Evolutionary conservation across 805 yeast genomes (phyloP).

Genomic region (Lachancea dasiensis): DNA sequence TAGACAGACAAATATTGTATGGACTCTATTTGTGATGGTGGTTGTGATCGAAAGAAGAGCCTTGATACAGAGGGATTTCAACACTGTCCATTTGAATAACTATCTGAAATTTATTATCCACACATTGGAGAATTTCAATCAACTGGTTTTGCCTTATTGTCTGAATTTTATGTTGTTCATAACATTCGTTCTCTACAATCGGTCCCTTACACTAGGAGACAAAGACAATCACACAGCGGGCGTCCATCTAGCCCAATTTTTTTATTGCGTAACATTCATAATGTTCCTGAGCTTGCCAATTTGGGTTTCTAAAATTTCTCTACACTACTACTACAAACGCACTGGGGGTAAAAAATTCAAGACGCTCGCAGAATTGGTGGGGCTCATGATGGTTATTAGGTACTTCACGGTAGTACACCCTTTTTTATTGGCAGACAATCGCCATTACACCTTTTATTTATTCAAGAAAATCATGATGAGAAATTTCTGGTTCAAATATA

Average conservation of each 20-base stretch:
- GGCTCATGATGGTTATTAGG: constrained; percentile 44
- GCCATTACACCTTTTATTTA: constrained; percentile 88
- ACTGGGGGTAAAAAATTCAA: constrained; percentile 26
- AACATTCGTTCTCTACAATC: constrained; percentile 56
- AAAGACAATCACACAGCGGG: constrained; percentile 73
- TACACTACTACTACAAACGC: constrained; percentile 36
- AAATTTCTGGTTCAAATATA: constrained; percentile 40
- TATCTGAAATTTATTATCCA: constrained; percentile 36
- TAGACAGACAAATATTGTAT: constrained; percentile 87
- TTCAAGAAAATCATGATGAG: constrained; percentile 58
- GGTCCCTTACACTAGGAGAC: constrained; percentile 89
- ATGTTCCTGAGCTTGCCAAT: constrained; percentile 65
- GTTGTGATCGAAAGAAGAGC: constrained; percentile 48
- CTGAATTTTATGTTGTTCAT: constrained; percentile 49
- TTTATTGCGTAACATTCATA: constrained; percentile 67
- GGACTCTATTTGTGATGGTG: constrained; percentile 63
- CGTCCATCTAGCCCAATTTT: constrained; percentile 71
- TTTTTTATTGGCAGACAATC: constrained; percentile 84
- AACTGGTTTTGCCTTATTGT: constrained; percentile 42
- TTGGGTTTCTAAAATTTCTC: constrained; percentile 48
- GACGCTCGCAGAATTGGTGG: constrained; percentile 27
- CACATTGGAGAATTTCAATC: constrained; percentile 32
- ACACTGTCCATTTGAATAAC: constrained; percentile 34
- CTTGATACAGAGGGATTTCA: constrained; percentile 37
- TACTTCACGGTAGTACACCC: constrained; percentile 78